Conservation (phyloP, 2,329 filamentous ascomycete species). For the Calonectria pauciramosa region DNA sequence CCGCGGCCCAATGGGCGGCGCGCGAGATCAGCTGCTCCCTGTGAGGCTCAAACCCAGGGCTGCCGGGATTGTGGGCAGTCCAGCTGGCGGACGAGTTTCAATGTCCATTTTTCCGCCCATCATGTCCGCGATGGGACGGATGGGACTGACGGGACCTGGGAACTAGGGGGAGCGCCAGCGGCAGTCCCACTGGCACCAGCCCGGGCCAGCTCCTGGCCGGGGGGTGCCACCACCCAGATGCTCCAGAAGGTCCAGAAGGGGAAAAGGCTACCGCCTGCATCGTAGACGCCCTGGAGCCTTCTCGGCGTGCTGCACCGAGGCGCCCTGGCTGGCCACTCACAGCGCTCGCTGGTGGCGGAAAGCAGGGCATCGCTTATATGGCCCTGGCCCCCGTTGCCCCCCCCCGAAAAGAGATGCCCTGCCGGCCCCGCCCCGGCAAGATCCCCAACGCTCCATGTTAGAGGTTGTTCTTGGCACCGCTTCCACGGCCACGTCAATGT, state of each 20-base stretch:
- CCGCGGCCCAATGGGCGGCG: constrained; percentile 30
- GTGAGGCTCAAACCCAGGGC: constrained; percentile 41
- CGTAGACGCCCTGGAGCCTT: background rate
- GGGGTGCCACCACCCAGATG: background rate
- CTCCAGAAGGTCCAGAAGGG: background rate
- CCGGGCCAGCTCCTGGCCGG: background rate
- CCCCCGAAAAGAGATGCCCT: background rate
- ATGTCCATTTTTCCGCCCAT: constrained; percentile 27
- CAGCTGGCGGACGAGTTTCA: constrained; percentile 21
- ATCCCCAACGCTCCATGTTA: constrained; percentile 33
- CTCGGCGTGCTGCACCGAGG: constrained; percentile 11
- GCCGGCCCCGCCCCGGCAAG: constrained; percentile 6
- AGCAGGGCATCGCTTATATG: background rate
- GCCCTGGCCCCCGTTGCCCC: background rate
- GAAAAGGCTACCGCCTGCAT: constrained; percentile 6
- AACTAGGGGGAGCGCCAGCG: background rate
- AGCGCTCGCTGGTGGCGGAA: background rate
- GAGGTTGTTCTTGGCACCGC: constrained; percentile 31
- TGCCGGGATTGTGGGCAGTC: background rate
- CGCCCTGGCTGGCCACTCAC: background rate
- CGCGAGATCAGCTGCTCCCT: background rate
- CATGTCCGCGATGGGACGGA: constrained; percentile 12
- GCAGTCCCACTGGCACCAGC: background rate
- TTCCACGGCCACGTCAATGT: constrained; percentile 19
- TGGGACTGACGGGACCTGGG: background rate